These are phyloP conservation scores for Cephaloascus albidus DNA, from an alignment of 805 yeast genomes.

Conservation along the genomic window DNA sequence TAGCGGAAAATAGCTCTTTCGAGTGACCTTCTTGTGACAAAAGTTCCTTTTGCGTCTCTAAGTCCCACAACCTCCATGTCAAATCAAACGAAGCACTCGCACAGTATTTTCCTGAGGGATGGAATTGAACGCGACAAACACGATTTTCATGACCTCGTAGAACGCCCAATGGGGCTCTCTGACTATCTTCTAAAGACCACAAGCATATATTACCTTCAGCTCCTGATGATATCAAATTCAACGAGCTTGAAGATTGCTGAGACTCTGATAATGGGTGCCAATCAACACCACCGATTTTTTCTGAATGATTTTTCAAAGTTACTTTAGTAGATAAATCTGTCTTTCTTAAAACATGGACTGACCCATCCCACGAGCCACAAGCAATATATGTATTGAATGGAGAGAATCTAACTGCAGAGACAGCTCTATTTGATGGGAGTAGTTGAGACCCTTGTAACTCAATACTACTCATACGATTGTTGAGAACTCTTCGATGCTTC, in stretches of 20 bases:
- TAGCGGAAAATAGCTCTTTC: conserved; percentile 53
- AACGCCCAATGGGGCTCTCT: neutral
- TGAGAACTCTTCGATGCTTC: conserved; percentile 33
- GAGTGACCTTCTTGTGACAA: conserved; percentile 81
- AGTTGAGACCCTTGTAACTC: conserved; percentile 61
- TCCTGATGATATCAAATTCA: conserved; percentile 13
- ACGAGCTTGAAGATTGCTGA: conserved; percentile 2
- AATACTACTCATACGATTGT: conserved; percentile 18
- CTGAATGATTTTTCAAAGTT: conserved; percentile 39
- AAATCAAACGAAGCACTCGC: conserved; percentile 74
- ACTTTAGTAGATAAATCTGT: conserved; percentile 20
- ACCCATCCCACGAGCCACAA: conserved; percentile 82
- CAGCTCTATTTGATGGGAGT: conserved; percentile 52
- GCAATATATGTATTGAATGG: conserved; percentile 32
- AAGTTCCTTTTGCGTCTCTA: conserved; percentile 36
- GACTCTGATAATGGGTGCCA: conserved; percentile 36
- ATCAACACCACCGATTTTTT: conserved; percentile 62
- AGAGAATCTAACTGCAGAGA: conserved; percentile 46
- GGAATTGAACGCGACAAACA: conserved; percentile 52
- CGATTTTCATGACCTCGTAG: conserved; percentile 41
- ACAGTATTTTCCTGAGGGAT: conserved; percentile 49
- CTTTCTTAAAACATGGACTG: conserved; percentile 38
- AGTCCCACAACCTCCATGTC: conserved; percentile 89
- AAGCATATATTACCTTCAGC: conserved; percentile 23
- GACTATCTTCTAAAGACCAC: conserved; percentile 13